These are phyloP conservation scores for Trichoderma semiorbis DNA, from an alignment of 2,329 filamentous ascomycete genomes.

Conservation along the genomic window DNA sequence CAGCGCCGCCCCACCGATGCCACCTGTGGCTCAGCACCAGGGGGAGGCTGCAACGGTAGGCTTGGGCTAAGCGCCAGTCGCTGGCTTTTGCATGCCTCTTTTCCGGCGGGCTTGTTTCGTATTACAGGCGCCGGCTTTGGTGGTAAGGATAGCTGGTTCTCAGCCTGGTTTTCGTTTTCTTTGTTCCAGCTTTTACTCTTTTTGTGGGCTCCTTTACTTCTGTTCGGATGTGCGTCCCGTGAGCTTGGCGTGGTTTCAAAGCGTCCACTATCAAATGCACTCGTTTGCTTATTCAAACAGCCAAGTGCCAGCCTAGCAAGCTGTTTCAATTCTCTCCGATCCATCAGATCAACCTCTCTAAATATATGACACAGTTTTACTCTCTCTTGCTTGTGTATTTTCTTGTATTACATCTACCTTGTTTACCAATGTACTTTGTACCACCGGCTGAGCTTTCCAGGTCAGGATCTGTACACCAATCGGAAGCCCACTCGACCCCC, in stretches of 20 bases:
- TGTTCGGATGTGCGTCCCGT: neutral
- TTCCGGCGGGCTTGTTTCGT: neutral
- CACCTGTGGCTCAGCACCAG: conserved; percentile 7
- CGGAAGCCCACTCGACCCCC: neutral
- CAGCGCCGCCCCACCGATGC: conserved; percentile 21
- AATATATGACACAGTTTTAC: neutral
- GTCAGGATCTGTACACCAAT: neutral
- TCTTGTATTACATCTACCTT: neutral
- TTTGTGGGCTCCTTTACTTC: neutral
- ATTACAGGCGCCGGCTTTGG: neutral
- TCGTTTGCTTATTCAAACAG: neutral
- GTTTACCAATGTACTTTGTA: neutral
- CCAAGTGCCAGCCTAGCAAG: neutral
- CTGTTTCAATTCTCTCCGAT: neutral
- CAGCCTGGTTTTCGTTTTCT: neutral
- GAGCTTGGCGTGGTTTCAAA: neutral
- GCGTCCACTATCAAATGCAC: neutral
- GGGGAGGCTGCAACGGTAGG: neutral
- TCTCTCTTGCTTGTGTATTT: neutral
- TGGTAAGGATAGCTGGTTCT: neutral
- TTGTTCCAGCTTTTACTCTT: neutral
- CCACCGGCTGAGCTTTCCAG: neutral
- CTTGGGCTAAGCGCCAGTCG: conserved; percentile 2
- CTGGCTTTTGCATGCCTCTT: neutral
- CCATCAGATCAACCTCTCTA: neutral